Conservation (phyloP, 352 stramenopile species). For the Phytophthora hybrid region DNA sequence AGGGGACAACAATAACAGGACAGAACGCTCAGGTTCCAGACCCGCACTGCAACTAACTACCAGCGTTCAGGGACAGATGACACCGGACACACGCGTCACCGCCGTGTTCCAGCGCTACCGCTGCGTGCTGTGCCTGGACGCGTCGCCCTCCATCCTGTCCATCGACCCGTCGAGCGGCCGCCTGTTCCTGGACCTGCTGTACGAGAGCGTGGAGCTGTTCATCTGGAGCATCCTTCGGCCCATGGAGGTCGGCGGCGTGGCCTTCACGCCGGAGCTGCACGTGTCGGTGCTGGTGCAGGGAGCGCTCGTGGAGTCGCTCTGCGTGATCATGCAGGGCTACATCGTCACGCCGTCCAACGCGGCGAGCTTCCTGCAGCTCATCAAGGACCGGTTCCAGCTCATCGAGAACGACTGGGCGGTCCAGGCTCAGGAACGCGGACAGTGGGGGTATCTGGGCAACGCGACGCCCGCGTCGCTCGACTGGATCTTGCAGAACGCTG, state of each 20-base stretch:
- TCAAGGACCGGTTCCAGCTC: conserved; percentile 78
- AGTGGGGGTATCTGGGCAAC: conserved; percentile 37
- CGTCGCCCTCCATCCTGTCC: conserved; percentile 82
- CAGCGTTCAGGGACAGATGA: conserved; percentile 47
- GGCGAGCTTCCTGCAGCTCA: conserved; percentile 62
- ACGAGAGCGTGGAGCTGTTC: conserved; percentile 85
- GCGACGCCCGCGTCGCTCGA: conserved; percentile 63
- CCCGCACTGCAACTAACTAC: conserved; percentile 27
- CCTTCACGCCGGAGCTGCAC: conserved; percentile 76
- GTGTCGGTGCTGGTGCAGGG: conserved; percentile 87
- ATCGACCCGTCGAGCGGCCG: conserved; percentile 79
- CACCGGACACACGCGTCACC: conserved; percentile 55
- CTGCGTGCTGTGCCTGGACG: conserved; percentile 86
- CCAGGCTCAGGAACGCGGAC: conserved; percentile 44
- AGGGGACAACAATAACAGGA: conserved; percentile 20
- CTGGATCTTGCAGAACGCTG: conserved; percentile 85
- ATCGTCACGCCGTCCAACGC: conserved; percentile 73
- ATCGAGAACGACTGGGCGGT: conserved; percentile 87
- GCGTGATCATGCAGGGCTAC: conserved; percentile 85
- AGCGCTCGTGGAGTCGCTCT: conserved; percentile 78
- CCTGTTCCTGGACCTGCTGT: conserved; percentile 85
- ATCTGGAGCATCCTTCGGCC: conserved; percentile 69
- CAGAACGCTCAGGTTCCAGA: conserved; percentile 5
- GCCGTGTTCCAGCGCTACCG: conserved; percentile 83
- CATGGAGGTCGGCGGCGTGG: conserved; percentile 57